Evolutionary conservation across 78 protist species (phyloP).

Genomic region (Dictyostelium firmibasis): DNA sequence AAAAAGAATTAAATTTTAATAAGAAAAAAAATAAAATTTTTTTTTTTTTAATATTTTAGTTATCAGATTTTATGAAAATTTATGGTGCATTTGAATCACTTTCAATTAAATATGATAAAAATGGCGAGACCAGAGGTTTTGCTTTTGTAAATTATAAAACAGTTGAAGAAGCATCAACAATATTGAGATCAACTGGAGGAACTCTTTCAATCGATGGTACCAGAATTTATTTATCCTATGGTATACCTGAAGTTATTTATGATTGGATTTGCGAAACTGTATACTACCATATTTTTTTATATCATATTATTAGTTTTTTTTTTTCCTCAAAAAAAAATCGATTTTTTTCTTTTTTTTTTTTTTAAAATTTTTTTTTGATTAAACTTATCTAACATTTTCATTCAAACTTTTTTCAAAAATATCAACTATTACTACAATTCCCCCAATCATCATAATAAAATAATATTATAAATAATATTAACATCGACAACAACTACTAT

Average conservation of each 20-base stretch:
- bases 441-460: too few species aligned
- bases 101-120: constrained; percentile 11
- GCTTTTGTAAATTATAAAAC: constrained; percentile 60
- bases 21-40: not conserved
- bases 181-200: not conserved
- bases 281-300: not conserved
- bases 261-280: constrained; percentile 65
- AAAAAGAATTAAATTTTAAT: constrained; percentile 2
- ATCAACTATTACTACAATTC: not conserved
- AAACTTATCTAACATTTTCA: not conserved
- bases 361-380: not conserved
- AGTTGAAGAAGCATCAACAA: constrained; percentile 28
- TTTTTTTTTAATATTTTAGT: not conserved
- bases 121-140: constrained; percentile 35
- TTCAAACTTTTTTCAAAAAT: not conserved
- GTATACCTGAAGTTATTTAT: not conserved
- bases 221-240: not conserved
- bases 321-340: not conserved
- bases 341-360: not conserved
- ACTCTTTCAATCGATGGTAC: not conserved
- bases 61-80: constrained; percentile 38
- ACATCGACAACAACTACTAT: not conserved
- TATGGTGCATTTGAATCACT: constrained; percentile 27
- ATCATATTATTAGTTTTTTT: too few species aligned
- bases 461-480: not conserved